Evolutionary conservation across 140 eudicot genomes (phyloP).

Genomic region (Oenanthe javanica): DNA sequence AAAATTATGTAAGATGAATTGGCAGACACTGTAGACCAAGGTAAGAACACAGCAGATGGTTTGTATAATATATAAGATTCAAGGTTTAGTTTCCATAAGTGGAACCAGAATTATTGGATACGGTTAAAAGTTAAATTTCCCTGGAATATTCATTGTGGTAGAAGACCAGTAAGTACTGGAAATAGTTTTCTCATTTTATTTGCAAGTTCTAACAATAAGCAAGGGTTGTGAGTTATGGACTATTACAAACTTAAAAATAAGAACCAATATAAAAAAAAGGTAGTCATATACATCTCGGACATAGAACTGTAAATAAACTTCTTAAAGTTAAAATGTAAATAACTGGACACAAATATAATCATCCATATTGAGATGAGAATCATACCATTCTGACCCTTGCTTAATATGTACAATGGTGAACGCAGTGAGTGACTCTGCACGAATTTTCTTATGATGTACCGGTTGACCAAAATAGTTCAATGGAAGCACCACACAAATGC

Average conservation of each 20-base stretch:
- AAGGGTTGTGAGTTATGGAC: neutral
- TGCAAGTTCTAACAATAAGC: neutral
- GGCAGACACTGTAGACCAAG: conserved; percentile 3
- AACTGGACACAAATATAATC: neutral
- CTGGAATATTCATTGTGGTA: neutral
- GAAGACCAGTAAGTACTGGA: neutral
- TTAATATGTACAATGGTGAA: conserved; percentile 62
- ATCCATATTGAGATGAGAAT: neutral
- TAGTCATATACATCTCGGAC: neutral
- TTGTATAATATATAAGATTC: neutral
- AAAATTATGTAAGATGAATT: neutral
- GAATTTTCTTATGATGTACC: conserved; percentile 32
- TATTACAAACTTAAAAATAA: neutral
- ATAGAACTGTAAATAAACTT: neutral
- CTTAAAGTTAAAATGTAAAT: neutral
- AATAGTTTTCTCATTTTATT: neutral
- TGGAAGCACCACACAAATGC: conserved; percentile 77
- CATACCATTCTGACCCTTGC: conserved; percentile 74
- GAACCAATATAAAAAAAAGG: neutral
- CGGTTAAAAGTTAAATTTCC: neutral
- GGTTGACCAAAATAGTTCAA: conserved; percentile 73
- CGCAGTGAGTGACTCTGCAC: conserved; percentile 52
- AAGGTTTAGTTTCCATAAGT: neutral
- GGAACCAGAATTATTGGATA: neutral
- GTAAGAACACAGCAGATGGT: neutral